Base-by-base conservation (phyloP, 1,284 basidiomycete species). In the Paramarasmius palmivorus region DNA sequence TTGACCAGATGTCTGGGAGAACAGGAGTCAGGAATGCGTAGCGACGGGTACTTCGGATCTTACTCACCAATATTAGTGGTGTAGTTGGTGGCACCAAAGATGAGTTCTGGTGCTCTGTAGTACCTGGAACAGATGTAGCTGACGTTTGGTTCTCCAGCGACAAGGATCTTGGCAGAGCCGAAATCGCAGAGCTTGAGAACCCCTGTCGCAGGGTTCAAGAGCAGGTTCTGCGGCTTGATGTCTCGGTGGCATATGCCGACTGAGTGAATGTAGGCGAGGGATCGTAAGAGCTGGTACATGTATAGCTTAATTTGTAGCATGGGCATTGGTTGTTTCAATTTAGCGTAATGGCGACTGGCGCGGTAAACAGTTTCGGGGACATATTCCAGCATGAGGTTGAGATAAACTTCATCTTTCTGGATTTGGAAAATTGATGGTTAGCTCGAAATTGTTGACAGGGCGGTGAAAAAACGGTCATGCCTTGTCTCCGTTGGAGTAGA, bases 61-160 rank as follows among this genome's bases (percentile, higher is more conserved):
- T 26, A 78, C 89, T 63, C 62, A 93, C 93, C 95, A 67, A 99
- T 99, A 73, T 98, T 98, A 63, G 96, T 99, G n/a, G 95, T 98
- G 80, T 99, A 99, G 81, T 99, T 99, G 57, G 97, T 99, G 35
- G 96, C 96, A 51, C 96, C 96, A 70, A 99, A 99, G 71, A 99
- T 99, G 69, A 99, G 87, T 76, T 99, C 96, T 20, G 96, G 97
- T 49, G 96, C 97, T 63, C 96, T 90, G 78, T 99, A 99, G 80
- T 99, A 99, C 70, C 96, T 84, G 63, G 96, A 99, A 78, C 96
- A 99, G 69, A 99, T 99, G 76, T 99, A 99, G 75, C 90, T 94
- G 73, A 99, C 96, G 73, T 99, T 99, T 57, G 96, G 97, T 72
- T 99, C 96, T 54, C 95, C 95, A 12, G 94, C 88, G 41, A 99